These are phyloP conservation scores for Mortierella claussenii DNA, from an alignment of 192 early-diverging fungal species.

Conservation along the genomic window DNA sequence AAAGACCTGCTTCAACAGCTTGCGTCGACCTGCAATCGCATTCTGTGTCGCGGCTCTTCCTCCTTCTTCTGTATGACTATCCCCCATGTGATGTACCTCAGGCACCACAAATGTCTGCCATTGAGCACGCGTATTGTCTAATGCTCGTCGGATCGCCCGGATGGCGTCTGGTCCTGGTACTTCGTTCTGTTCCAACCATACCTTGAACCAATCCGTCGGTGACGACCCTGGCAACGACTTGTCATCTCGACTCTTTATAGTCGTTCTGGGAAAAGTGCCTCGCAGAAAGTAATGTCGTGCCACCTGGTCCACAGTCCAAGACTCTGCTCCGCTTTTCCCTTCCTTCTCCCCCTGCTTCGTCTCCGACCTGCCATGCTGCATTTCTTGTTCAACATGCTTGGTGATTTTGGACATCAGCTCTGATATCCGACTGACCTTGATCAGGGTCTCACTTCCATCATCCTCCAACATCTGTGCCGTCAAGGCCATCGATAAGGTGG, in stretches of 20 bases:
- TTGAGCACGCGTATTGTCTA: neutral
- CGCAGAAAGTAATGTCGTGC: slow-evolving; percentile 14
- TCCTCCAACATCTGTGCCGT: slow-evolving; percentile 22
- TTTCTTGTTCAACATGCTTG: slow-evolving; percentile 25
- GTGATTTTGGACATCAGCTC: slow-evolving; percentile 30
- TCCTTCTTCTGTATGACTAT: neutral
- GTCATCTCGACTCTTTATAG: neutral
- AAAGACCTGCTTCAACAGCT: slow-evolving; percentile 24
- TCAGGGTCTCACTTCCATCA: slow-evolving; percentile 44
- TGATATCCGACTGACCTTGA: slow-evolving; percentile 24
- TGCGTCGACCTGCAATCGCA: neutral
- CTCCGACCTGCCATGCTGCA: neutral
- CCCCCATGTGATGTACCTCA: no score
- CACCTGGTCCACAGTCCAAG: neutral
- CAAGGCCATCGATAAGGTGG: neutral
- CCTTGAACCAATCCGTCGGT: slow-evolving; percentile 37
- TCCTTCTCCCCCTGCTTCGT: neutral
- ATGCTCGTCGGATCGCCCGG: slow-evolving; percentile 4
- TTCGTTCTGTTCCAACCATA: slow-evolving; percentile 27
- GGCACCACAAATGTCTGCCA: neutral
- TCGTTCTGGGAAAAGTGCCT: slow-evolving; percentile 3
- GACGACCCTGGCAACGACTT: no score
- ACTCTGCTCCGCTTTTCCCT: no score
- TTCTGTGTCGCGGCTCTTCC: neutral
- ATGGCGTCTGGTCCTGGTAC: slow-evolving; percentile 31